Conservation (phyloP, 345 rosid genomes). For the Populus euphratica region DNA sequence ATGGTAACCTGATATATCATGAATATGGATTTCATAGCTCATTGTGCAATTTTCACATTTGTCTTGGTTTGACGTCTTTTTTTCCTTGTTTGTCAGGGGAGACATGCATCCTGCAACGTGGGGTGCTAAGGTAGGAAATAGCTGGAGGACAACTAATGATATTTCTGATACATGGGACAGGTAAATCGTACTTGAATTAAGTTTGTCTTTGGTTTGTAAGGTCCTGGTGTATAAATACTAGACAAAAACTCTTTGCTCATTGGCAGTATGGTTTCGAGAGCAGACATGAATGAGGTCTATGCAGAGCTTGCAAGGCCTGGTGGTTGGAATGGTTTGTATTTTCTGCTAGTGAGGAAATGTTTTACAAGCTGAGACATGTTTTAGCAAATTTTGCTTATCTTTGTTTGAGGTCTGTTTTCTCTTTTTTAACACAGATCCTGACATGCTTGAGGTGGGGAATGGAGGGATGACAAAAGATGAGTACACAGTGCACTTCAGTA, state of each 20-base stretch:
- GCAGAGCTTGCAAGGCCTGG: slow-evolving; percentile 31
- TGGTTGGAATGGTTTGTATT: slow-evolving; percentile 31
- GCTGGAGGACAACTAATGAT: slow-evolving; percentile 34
- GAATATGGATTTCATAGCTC: not conserved
- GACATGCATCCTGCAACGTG: slow-evolving; percentile 36
- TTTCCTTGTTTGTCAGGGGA: slow-evolving; percentile 14
- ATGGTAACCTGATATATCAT: slow-evolving; percentile 15
- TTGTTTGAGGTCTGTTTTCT: not conserved
- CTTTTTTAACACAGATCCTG: slow-evolving; percentile 57
- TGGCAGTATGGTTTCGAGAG: slow-evolving; percentile 46
- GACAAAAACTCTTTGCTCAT: not conserved
- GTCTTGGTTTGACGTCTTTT: not conserved
- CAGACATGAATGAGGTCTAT: slow-evolving; percentile 30
- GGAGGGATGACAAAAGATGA: slow-evolving; percentile 91
- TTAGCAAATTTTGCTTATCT: not conserved
- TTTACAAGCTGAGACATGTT: not conserved
- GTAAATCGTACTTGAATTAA: not conserved
- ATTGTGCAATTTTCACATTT: not conserved
- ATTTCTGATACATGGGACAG: slow-evolving; percentile 32
- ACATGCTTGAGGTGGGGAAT: slow-evolving; percentile 98
- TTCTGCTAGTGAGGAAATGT: not conserved
- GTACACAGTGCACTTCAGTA: slow-evolving; percentile 80
- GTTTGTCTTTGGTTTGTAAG: not conserved
- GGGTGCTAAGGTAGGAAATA: slow-evolving; percentile 33
- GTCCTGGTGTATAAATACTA: not conserved